These are phyloP conservation scores for Vachellia collinsii DNA, from an alignment of 306 rosid genomes.

Conservation along the genomic window DNA sequence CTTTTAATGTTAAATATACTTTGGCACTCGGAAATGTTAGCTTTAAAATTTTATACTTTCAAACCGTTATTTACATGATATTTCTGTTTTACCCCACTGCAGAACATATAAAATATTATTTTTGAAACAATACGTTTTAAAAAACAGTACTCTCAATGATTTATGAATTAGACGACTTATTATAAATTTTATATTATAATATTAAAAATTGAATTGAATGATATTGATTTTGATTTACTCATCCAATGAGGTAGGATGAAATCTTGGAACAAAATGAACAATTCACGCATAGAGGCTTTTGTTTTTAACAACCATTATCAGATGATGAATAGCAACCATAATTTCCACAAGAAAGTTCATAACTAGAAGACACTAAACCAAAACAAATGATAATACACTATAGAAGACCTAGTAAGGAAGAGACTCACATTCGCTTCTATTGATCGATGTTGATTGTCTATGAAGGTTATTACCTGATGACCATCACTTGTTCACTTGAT, in stretches of 20 bases:
- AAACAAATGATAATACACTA: conserved; percentile 5
- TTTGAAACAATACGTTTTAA: not conserved
- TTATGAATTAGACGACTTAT: not conserved
- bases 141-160: not conserved
- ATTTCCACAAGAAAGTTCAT: conserved; percentile 12
- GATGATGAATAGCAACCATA: not conserved
- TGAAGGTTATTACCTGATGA: conserved; percentile 15
- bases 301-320: not conserved
- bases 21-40: not conserved
- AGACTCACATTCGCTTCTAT: conserved; percentile 30
- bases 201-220: not conserved
- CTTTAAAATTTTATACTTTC: not conserved
- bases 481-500: conserved; percentile 30
- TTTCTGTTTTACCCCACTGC: not conserved
- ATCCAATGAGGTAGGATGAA: not conserved
- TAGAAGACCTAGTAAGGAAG: conserved; percentile 2
- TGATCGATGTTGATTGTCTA: conserved; percentile 15
- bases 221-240: not conserved
- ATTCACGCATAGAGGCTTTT: not conserved
- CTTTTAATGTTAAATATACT: not conserved
- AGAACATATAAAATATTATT: not conserved
- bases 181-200: not conserved
- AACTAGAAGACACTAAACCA: conserved; percentile 5
- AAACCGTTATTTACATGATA: not conserved
- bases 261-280: not conserved